A percentile compares a stretch with the other conserved stretches of the same genome.
phyloP scores from a whole-genome alignment of 2,329 filamentous ascomycete species.

The Fusarium annulatum region DNA sequence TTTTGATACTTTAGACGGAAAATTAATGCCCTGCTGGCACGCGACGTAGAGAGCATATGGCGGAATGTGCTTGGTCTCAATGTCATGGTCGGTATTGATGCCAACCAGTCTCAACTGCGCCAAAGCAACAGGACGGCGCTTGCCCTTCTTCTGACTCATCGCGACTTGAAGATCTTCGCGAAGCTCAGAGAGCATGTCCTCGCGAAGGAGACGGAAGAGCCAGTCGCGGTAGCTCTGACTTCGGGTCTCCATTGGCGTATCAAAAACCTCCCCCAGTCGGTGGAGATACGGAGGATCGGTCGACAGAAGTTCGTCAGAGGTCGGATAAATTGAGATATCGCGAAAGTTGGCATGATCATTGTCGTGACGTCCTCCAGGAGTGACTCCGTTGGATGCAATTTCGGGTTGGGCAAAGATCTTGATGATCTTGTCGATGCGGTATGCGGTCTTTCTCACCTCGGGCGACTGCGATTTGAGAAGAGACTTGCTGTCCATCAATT shows the following conservation, averaged over 20 bases:
- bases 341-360: slow-evolving; percentile 75
- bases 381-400: slow-evolving; percentile 8
- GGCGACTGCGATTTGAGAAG: slow-evolving; percentile 43
- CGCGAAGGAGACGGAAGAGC: slow-evolving; percentile 76
- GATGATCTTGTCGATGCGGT: slow-evolving; percentile 55
- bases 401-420: slow-evolving; percentile 33
- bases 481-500: slow-evolving; percentile 39
- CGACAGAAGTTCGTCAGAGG: slow-evolving; percentile 70
- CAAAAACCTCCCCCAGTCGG: slow-evolving; percentile 60
- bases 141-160: slow-evolving; percentile 59
- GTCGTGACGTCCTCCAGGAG: slow-evolving; percentile 76
- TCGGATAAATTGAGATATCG: slow-evolving; percentile 72
- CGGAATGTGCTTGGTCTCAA: slow-evolving; percentile 34
- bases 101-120: slow-evolving; percentile 51
- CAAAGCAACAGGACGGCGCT: slow-evolving; percentile 55
- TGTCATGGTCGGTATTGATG: slow-evolving; percentile 51
- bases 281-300: slow-evolving; percentile 65
- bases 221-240: slow-evolving; percentile 70
- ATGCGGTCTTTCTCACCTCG: slow-evolving; percentile 43
- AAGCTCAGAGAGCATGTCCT: slow-evolving; percentile 77
- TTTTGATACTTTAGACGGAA: slow-evolving; percentile 48
- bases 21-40: slow-evolving; percentile 59
- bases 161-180: slow-evolving; percentile 68
- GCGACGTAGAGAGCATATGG: slow-evolving; percentile 51
- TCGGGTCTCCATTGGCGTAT: slow-evolving; percentile 52